Conservation (phyloP, 805 yeast species). For the Priceomyces fermenticarens region DNA sequence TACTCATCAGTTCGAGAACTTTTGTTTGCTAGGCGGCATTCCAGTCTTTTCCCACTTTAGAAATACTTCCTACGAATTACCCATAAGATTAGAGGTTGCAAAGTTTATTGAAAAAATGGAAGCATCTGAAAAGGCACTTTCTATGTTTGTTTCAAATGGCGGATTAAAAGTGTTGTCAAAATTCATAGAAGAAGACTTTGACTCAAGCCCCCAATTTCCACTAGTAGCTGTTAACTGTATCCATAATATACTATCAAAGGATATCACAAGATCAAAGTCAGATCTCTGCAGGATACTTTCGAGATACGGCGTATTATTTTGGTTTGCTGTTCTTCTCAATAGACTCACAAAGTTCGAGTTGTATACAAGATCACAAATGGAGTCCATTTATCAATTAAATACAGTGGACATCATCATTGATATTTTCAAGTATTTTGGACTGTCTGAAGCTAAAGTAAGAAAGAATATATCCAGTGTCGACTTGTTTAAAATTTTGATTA, state of each 20-base stretch:
- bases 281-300: slow-evolving; percentile 41
- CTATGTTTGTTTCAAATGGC: slow-evolving; percentile 45
- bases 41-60: slow-evolving; percentile 39
- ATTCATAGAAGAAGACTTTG: slow-evolving; percentile 46
- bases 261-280: slow-evolving; percentile 38
- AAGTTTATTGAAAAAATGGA: slow-evolving; percentile 30
- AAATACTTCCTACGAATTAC: slow-evolving; percentile 24
- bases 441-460: slow-evolving; percentile 45
- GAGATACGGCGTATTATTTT: slow-evolving; percentile 40
- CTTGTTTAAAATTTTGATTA: slow-evolving; percentile 40
- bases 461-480: slow-evolving; percentile 35
- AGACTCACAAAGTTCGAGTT: slow-evolving; percentile 22
- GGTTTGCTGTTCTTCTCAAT: slow-evolving; percentile 40
- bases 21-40: slow-evolving; percentile 42
- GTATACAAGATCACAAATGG: slow-evolving; percentile 2
- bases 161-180: slow-evolving; percentile 43
- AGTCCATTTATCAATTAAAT: neutral
- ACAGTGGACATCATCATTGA: slow-evolving; percentile 31
- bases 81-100: slow-evolving; percentile 35
- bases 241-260: slow-evolving; percentile 30
- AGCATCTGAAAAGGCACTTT: slow-evolving; percentile 32
- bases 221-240: slow-evolving; percentile 35
- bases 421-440: slow-evolving; percentile 42
- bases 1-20: slow-evolving; percentile 35
- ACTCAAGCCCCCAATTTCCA: slow-evolving; percentile 34